Base-by-base conservation (phyloP, 2,329 filamentous ascomycete genomes). In the Aspergillus felis region DNA sequence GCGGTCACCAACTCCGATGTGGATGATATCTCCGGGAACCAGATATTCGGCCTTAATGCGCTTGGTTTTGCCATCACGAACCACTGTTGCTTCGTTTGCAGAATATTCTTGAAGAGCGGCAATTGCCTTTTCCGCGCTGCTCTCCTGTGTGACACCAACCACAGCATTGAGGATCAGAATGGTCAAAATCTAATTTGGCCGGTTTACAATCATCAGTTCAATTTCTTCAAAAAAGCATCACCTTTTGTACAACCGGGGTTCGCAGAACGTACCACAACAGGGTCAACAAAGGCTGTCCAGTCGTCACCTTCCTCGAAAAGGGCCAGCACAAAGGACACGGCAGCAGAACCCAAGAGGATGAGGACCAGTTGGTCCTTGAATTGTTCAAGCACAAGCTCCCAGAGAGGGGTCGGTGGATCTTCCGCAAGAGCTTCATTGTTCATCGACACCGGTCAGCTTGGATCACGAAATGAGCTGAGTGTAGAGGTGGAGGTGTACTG, bases 281-380 rank as follows among this genome's bases (percentile, higher is more conserved):
- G 94, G 74, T 99, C 94, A 59, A 99, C 94, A 75, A 99, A 99
- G 38, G 93, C 94, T 62, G 92, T 92, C 92, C 92, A 97, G 68
- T 92, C 94, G 68, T 92, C 91, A 60, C 90, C 90, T 48, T 94
- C 89, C 74, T 99, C 94, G 66, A 99, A 92, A 12, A 99, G 82
- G 27, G 94, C 94, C 61, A 99, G 82, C 27, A 92, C 86, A 72
- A 99, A 97, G 2, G 94, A 97, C 38, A 99, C 88, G 22, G 89
- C 91, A 10, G 94, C 94, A 41, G 93, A 97, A 55, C 87, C 94
- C 51, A 99, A 84, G 24, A 99, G 83, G 67, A 99, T 99, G 54
- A 99, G 84, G 65, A 99, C 94, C 50, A 99, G 86, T 77, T 99
- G 94, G 74, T 99, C 94, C 78, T 99, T 97, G 84, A 99, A 99